Base-by-base conservation (phyloP, 805 yeast genomes). In the Yamadazyma sp. region DNA sequence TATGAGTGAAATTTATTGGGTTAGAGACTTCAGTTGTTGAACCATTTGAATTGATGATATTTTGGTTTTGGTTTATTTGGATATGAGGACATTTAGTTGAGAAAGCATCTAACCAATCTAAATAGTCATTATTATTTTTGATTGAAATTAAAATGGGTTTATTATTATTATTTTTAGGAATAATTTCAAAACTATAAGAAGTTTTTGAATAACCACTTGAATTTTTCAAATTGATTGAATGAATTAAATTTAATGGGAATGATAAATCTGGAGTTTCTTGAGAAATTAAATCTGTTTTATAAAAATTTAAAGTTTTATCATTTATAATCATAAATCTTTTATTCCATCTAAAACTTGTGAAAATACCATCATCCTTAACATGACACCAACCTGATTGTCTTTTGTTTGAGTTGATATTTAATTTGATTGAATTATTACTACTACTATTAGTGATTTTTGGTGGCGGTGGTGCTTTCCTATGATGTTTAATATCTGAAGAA, bases 1-100 rank as follows among this genome's bases (percentile, higher is more conserved):
- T 85, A 56, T 94, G 98, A 8, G 95, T 87, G 58, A 91, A 91
- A 58, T 91, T 89, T 12, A 91, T 86, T 6, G 99, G 99, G 25
- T 80, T 81, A 3, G 97, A 88, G 8, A 93, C 96, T 7, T 64
- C 69, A 26, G 24, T 22, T 28, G n/a, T 7, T 6, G 22, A 11
- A 10, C 5, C 7, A 20, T 10, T 5, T 11, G 23, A 9, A 12
- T n/a, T 19, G 30, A 7, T 15, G 12, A 5, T 15, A 27, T 15
- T 11, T 8, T 8, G 18, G 20, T 14, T 17, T 16, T 35, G 33
- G 12, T 30, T 34, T 8, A 37, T 34, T 22, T 31, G 43, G 16
- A 77, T 74, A 63, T 75, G 62, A 1, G 89, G 89, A 48, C 87
- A 82, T 56, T 81, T 81, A 11, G 86, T 76, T 40, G 82, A 78